Evolutionary conservation across 805 yeast species (phyloP).

Genomic region (Nakazawaea molendinolei): DNA sequence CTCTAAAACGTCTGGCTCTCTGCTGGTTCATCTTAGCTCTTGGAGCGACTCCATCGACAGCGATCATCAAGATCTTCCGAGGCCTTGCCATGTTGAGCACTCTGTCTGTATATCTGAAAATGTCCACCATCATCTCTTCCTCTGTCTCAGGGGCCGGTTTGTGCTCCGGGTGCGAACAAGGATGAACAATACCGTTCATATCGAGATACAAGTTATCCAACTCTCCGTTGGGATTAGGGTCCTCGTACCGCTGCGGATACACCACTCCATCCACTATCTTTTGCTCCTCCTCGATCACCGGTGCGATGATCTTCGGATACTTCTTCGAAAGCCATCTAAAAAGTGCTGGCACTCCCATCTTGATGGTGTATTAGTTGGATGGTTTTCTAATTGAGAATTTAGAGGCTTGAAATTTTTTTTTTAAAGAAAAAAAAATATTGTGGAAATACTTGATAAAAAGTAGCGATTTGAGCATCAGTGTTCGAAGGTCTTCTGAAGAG

Average conservation of each 20-base stretch:
- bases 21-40: conserved; percentile 98
- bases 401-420: not conserved
- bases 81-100: conserved; percentile 94
- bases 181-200: conserved; percentile 99
- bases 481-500: no score
- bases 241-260: conserved; percentile 59
- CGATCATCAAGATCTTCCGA: conserved; percentile 84
- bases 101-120: conserved; percentile 87
- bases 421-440: no score
- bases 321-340: conserved; percentile 93
- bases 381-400: not conserved
- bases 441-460: not conserved
- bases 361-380: not conserved
- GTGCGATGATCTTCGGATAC: conserved; percentile 90
- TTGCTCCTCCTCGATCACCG: conserved; percentile 73
- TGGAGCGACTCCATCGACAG: conserved; percentile 99
- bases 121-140: conserved; percentile 92
- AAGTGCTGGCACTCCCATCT: conserved; percentile 95
- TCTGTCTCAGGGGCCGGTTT: conserved; percentile 95
- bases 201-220: conserved; percentile 88
- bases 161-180: conserved; percentile 97
- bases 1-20: conserved; percentile 85
- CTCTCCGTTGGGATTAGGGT: conserved; percentile 93
- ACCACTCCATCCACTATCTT: conserved; percentile 51
- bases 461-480: no score